These are phyloP conservation scores for Colletotrichum magnum DNA, from an alignment of 2,329 filamentous ascomycete genomes.

Conservation along the genomic window DNA sequence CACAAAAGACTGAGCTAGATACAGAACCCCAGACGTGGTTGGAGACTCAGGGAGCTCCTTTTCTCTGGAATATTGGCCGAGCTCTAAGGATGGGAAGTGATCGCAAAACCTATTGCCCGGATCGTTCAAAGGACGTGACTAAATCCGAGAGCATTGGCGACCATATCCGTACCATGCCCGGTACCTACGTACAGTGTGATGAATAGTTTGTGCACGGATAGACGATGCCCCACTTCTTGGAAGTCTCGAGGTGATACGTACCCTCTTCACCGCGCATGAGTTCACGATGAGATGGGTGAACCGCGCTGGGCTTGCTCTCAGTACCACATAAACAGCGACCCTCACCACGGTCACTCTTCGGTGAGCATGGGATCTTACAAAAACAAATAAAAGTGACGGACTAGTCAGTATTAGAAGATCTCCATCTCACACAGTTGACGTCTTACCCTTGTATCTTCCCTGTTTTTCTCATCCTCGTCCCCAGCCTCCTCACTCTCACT, in stretches of 20 bases:
- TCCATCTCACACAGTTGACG: neutral
- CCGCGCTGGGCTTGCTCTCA: constrained; percentile 20
- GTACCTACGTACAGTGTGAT: too few species aligned
- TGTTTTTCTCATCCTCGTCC: neutral
- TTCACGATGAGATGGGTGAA: constrained; percentile 29
- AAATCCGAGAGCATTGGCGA: too few species aligned
- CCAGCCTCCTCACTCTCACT: constrained; percentile 5
- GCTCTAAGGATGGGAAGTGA: too few species aligned
- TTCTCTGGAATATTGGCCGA: too few species aligned
- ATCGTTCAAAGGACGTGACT: neutral
- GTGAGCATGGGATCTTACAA: constrained; percentile 23
- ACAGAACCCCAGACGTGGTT: too few species aligned
- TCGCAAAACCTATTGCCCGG: too few species aligned
- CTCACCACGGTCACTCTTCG: neutral
- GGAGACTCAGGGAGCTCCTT: too few species aligned
- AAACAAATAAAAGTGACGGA: neutral
- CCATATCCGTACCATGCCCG: too few species aligned
- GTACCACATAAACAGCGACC: constrained; percentile 5
- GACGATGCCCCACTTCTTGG: too few species aligned
- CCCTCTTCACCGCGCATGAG: constrained; percentile 21
- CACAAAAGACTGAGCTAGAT: too few species aligned
- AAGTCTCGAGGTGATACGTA: constrained; percentile 14
- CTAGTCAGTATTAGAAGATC: neutral
- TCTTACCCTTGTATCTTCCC: too few species aligned
- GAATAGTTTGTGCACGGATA: too few species aligned